These are phyloP conservation scores for Daldinia concentrica DNA, from an alignment of 495 filamentous ascomycete genomes.

Conservation along the genomic window DNA sequence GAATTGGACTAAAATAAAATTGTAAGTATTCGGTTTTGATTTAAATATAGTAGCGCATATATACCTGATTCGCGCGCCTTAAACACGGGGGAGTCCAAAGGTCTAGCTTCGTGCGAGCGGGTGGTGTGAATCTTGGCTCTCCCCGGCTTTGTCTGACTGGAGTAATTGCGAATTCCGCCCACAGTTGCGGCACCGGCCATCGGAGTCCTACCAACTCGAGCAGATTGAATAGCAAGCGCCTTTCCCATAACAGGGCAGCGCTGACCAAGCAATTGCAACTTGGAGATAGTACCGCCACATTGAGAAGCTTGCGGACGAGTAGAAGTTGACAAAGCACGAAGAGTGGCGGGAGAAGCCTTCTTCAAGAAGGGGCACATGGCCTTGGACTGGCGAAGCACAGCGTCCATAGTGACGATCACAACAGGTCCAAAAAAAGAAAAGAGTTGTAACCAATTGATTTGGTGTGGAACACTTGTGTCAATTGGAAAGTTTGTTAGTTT, in stretches of 20 bases:
- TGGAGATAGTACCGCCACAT: slow-evolving; percentile 93
- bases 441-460: slow-evolving; percentile 15
- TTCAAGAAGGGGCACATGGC: slow-evolving; percentile 96
- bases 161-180: slow-evolving; percentile 56
- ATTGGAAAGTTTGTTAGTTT: slow-evolving; percentile 8
- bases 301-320: slow-evolving; percentile 73
- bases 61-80: slow-evolving; percentile 67
- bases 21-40: slow-evolving; percentile 33
- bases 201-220: slow-evolving; percentile 54
- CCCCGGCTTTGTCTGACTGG: slow-evolving; percentile 57
- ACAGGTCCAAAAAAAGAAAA: slow-evolving; percentile 10
- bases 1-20: slow-evolving; percentile 46
- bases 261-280: slow-evolving; percentile 91
- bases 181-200: slow-evolving; percentile 52
- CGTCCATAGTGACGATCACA: slow-evolving; percentile 73
- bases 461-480: slow-evolving; percentile 11
- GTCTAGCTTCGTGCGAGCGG: slow-evolving; percentile 72
- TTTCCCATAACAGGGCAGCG: slow-evolving; percentile 99
- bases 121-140: slow-evolving; percentile 85
- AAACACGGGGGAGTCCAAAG: slow-evolving; percentile 71
- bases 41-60: slow-evolving; percentile 12
- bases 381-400: slow-evolving; percentile 91
- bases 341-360: slow-evolving; percentile 87
- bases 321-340: slow-evolving; percentile 88
- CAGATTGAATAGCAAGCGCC: slow-evolving; percentile 88